These are phyloP conservation scores for Heliocybe sulcata DNA, from an alignment of 1,284 basidiomycete genomes.

Conservation along the genomic window DNA sequence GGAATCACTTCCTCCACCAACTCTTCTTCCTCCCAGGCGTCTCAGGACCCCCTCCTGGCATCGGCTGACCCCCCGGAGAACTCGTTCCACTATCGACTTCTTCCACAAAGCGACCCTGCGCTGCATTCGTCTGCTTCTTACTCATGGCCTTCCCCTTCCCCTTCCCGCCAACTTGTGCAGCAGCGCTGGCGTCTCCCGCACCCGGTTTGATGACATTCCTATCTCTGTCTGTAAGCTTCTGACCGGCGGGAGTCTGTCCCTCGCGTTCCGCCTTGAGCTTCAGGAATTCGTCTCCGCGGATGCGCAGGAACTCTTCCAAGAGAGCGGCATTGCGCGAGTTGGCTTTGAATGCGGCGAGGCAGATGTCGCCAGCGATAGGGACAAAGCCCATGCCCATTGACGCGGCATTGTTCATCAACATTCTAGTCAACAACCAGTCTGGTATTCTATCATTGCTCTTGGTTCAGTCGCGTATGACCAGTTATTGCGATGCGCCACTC, in stretches of 20 bases:
- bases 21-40: neutral
- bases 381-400: conserved; percentile 70
- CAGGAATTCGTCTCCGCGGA: conserved; percentile 4
- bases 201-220: conserved; percentile 1
- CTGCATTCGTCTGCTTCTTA: neutral
- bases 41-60: neutral
- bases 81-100: neutral
- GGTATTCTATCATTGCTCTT: conserved; percentile 63
- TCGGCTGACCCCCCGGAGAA: neutral
- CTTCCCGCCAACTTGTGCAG: neutral
- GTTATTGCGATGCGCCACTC: neutral
- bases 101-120: neutral
- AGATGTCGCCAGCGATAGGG: conserved; percentile 75
- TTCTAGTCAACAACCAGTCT: conserved; percentile 56
- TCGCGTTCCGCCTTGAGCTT: neutral
- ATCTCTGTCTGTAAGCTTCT: neutral
- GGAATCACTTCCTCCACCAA: conserved; percentile 1
- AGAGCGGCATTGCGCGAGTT: conserved; percentile 84
- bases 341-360: conserved; percentile 75
- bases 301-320: conserved; percentile 63
- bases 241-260: neutral
- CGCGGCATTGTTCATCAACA: conserved; percentile 78
- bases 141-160: neutral
- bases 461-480: neutral
- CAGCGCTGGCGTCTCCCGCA: neutral